These are phyloP conservation scores for Colletotrichum tamarilloi DNA, from an alignment of 2,329 filamentous ascomycete species.

Conservation along the genomic window DNA sequence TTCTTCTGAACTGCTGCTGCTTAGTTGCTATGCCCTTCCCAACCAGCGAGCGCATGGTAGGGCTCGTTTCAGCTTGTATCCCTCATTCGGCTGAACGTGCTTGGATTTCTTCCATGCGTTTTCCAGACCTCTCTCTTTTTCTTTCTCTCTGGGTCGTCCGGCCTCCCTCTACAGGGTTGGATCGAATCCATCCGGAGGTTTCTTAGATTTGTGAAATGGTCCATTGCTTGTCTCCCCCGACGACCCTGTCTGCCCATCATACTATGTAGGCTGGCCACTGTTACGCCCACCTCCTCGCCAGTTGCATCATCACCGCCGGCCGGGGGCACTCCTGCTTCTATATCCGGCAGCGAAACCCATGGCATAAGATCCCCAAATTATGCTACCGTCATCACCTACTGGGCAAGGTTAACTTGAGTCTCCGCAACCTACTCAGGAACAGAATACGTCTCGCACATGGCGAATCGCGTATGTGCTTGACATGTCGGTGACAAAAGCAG, in stretches of 20 bases:
- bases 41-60: conserved; percentile 51
- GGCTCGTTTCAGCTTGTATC: conserved; percentile 57
- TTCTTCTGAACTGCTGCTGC: conserved; percentile 44
- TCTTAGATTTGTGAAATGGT: conserved; percentile 47
- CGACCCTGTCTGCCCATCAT: conserved; percentile 48
- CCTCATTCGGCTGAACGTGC: conserved; percentile 47
- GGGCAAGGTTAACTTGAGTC: conserved; percentile 55
- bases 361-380: conserved; percentile 71
- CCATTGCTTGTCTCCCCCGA: conserved; percentile 37
- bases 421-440: conserved; percentile 57
- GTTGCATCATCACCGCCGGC: conserved; percentile 55
- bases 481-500: conserved; percentile 53
- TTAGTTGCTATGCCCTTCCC: conserved; percentile 52
- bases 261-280: conserved; percentile 41
- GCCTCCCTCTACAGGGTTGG: conserved; percentile 43
- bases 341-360: conserved; percentile 61
- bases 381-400: conserved; percentile 60
- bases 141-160: conserved; percentile 33
- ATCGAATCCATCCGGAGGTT: conserved; percentile 40
- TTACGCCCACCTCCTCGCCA: conserved; percentile 45
- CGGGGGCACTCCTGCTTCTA: conserved; percentile 59
- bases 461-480: conserved; percentile 60
- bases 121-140: conserved; percentile 48
- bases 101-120: conserved; percentile 54
- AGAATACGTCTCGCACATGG: conserved; percentile 60